Percentiles rank a stretch among this genome's conserved stretches.
Conservation (phyloP, 768 basidiomycete genomes). For the Serendipita sp. region DNA sequence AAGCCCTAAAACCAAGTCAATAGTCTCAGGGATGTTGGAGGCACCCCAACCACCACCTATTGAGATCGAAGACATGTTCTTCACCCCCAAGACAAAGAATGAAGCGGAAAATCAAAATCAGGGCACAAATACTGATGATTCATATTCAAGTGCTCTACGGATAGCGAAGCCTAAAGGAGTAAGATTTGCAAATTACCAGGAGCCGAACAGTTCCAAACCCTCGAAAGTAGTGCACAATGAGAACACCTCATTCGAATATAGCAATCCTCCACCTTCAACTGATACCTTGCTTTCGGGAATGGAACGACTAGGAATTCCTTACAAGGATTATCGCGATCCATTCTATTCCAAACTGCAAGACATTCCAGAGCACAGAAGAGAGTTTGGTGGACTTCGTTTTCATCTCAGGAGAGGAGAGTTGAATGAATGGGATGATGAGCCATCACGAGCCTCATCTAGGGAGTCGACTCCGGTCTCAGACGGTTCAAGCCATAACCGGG, state of each 20-base stretch:
- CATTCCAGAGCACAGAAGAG: conserved; percentile 46
- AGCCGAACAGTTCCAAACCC: too few species aligned
- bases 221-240: neutral
- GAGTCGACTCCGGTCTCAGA: too few species aligned
- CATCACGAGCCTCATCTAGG: conserved; percentile 17
- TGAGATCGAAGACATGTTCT: too few species aligned
- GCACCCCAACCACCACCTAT: too few species aligned
- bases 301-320: conserved; percentile 27
- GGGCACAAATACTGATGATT: too few species aligned
- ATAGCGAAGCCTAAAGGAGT: too few species aligned
- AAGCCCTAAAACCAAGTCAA: too few species aligned
- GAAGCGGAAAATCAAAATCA: too few species aligned
- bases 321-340: conserved; percentile 56
- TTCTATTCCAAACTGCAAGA: conserved; percentile 63
- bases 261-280: conserved; percentile 34
- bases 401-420: conserved; percentile 48
- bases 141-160: too few species aligned
- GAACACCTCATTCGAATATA: conserved; percentile 29
- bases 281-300: conserved; percentile 28
- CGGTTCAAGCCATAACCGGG: neutral
- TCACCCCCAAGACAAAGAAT: too few species aligned
- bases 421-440: conserved; percentile 36
- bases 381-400: conserved; percentile 71
- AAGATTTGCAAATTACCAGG: too few species aligned
- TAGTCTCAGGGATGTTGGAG: too few species aligned